Conservation (phyloP, 2,329 filamentous ascomycete genomes). For the Arthrobotrys entomopaga region DNA sequence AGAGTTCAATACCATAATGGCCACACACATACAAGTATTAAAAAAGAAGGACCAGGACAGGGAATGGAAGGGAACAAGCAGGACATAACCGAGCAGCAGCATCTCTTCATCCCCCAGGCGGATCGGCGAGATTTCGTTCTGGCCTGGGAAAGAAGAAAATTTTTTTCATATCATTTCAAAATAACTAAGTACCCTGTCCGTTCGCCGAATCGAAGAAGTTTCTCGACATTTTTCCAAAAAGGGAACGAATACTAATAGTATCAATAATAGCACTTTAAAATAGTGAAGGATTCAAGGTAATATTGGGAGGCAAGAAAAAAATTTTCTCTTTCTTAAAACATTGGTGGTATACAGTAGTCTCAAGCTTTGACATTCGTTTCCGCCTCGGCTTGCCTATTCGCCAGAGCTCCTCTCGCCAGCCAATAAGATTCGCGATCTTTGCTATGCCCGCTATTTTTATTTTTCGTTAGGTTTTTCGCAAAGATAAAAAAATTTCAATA, state of each 20-base stretch:
- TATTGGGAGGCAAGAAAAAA: neutral
- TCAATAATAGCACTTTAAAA: too few species aligned
- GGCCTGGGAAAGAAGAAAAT: constrained; percentile 33
- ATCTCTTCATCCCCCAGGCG: constrained; percentile 6
- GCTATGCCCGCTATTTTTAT: neutral
- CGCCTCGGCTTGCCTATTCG: neutral
- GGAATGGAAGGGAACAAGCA: constrained; percentile 9
- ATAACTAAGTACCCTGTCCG: too few species aligned
- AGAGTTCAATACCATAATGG: too few species aligned
- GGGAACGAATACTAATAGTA: too few species aligned
- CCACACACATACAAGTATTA: neutral
- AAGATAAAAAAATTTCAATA: neutral
- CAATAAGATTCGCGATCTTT: constrained; percentile 15
- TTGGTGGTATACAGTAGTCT: constrained; percentile 9
- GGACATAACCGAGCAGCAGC: constrained; percentile 44
- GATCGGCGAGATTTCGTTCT: constrained; percentile 17
- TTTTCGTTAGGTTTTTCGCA: neutral
- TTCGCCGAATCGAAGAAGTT: too few species aligned
- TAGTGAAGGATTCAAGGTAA: too few species aligned
- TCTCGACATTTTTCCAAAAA: too few species aligned
- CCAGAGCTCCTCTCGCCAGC: constrained; percentile 22
- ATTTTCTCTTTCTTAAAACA: neutral
- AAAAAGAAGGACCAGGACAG: neutral
- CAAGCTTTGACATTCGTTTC: neutral
- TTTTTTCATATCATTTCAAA: constrained; percentile 7